A percentile compares a stretch with the other conserved stretches of the same genome.
Conservation (phyloP, 257 asterid species). For the Lavandula angustifolia region DNA sequence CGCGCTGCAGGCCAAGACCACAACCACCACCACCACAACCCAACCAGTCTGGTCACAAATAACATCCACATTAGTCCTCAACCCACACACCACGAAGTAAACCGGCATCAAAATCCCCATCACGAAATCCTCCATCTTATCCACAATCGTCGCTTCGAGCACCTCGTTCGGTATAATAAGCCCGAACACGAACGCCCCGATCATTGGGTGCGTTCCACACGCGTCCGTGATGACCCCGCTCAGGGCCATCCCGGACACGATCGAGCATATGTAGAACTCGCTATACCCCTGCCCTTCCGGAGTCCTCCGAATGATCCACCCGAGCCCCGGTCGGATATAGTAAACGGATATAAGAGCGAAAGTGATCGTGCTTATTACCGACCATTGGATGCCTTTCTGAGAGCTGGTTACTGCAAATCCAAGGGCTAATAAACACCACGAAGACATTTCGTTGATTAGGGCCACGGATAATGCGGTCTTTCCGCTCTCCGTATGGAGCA, state of each 20-base stretch:
- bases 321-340: constrained; percentile 59
- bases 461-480: constrained; percentile 64
- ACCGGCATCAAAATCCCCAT: constrained; percentile 78
- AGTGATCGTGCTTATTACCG: constrained; percentile 48
- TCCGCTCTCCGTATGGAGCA: constrained; percentile 71
- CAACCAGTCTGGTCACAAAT: constrained; percentile 27
- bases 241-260: constrained; percentile 53
- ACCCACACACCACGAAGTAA: constrained; percentile 75
- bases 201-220: constrained; percentile 87
- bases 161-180: constrained; percentile 68
- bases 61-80: constrained; percentile 52
- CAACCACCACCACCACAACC: constrained; percentile 32
- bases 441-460: constrained; percentile 50
- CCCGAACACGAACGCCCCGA: constrained; percentile 85
- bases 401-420: constrained; percentile 48
- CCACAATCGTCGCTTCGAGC: constrained; percentile 66
- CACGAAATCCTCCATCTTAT: constrained; percentile 76
- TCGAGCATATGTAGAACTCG: constrained; percentile 69
- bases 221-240: constrained; percentile 62
- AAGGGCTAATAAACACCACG: constrained; percentile 67
- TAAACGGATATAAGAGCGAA: constrained; percentile 44
- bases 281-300: constrained; percentile 88
- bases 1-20: constrained; percentile 41
- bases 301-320: constrained; percentile 61
- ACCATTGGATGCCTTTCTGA: constrained; percentile 34